These are phyloP conservation scores for Litsea cubeba DNA, from an alignment of 164 flowering plant genomes.

Conservation along the genomic window DNA sequence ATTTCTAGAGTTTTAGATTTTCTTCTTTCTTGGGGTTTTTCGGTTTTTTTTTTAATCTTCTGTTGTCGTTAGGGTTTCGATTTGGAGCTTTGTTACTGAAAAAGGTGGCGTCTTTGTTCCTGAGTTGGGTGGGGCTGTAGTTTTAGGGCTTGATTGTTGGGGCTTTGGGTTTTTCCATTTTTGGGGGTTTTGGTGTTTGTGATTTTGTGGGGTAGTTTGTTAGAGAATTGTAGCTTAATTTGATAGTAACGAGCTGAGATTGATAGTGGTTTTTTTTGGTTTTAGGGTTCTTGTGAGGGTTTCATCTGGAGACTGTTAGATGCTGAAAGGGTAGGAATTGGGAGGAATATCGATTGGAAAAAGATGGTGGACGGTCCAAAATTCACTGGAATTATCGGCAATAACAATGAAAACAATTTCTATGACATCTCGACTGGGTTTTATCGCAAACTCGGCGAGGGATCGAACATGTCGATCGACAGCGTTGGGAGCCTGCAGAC, in stretches of 20 bases:
- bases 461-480: conserved; percentile 38
- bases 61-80: neutral
- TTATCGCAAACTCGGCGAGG: conserved; percentile 31
- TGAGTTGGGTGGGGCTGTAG: neutral
- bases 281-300: conserved; percentile 3
- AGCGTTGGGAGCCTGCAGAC: conserved; percentile 32
- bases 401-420: conserved; percentile 24
- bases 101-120: neutral
- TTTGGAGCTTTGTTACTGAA: conserved; percentile 1
- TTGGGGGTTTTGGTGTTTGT: conserved; percentile 1
- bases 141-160: conserved; percentile 7
- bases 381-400: conserved; percentile 27
- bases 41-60: neutral
- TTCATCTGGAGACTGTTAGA: conserved; percentile 10
- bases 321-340: conserved; percentile 17
- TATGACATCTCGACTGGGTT: conserved; percentile 25
- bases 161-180: conserved; percentile 1
- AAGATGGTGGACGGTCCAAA: conserved; percentile 39
- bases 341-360: neutral
- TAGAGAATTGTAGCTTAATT: neutral
- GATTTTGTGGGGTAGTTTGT: neutral
- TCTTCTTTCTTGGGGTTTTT: neutral
- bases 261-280: conserved; percentile 2
- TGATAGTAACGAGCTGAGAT: neutral
- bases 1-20: conserved; percentile 7